Evolutionary conservation across 2,329 filamentous ascomycete genomes (phyloP), one percentile per base, ranked within the genome.

Genomic region (Aspergillus brunneoviolaceus): DNA sequence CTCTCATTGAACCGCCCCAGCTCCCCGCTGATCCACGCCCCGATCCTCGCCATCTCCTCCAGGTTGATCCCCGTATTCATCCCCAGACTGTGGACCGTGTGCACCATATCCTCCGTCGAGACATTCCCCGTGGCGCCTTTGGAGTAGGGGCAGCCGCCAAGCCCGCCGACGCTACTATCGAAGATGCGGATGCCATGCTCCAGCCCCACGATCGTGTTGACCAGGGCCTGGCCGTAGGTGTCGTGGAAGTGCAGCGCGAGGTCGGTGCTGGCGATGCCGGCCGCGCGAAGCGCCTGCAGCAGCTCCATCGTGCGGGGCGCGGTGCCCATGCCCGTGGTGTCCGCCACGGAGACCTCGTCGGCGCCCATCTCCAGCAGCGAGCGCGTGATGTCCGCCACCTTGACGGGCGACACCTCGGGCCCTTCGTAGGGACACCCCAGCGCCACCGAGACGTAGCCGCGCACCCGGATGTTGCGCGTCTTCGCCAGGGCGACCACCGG

Each of bases 301-400:
- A 89, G 77, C 63, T 84, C 81, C 60, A 80, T 72, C 0, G 86
- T 88, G 55, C 83, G 81, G 1, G 85, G 85, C 10, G 84, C 85
- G 1, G 86, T 89, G 16, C 86, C 86, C 86, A 88, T 88, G 49
- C 86, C 86, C 0, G 86, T 89, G 1, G 86, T 89, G 64, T 89
- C 86, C 1, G 85, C 86, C 1, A 89, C 84, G 1, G 83, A 85
- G 42, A 89, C 86, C 69, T 88, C 85, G 64, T 87, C 84, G 5
- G 85, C 86, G 19, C 86, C 86, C 83, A 88, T 86, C 63, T 88
- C 85, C 16, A 89, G 77, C 45, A 89, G 74, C 6, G 78, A 81
- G 0, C 84, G 81, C 0, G 86, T 85, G 25, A 89, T 79, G 29
- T 86, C 83, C 2, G 86, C 86, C 2, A 89, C 86, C 58, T 81